Evolutionary conservation across 129 eudicot genomes (phyloP), one percentile per base, ranked within the genome.

Genomic region (Arctium minus): DNA sequence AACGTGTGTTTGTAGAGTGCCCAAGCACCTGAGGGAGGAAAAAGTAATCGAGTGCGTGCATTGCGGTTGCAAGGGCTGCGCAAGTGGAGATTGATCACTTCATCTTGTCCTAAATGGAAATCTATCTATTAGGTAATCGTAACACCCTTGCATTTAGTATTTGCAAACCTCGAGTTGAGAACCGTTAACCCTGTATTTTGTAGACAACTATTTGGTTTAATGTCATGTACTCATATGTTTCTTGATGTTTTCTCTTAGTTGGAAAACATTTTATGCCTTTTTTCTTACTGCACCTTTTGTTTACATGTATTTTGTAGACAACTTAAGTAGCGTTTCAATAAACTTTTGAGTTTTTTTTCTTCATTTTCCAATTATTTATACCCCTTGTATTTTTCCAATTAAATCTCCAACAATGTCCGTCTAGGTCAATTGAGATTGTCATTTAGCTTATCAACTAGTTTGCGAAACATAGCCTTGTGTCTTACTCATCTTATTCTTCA

Each of bases 61-160:
- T 77, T 93, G 97, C 31, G 97, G 97, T 27, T 93, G 97, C 75
- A 83, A 83, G 75, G 97, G 97, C 75, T 93, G 97, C 72, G 93
- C 97, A 22, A 93, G 97, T 76, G 97, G 97, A 68, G 97, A 93
- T 69, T 91, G 85, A 90, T 64, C 15, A 44, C 22, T 50, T 22
- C n/a, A 17, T 5, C 9, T 60, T 18, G 0, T 73, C 30, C 27
- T 73, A 64, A 60, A 42, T 22, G 15, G 73, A 72, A 33, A 36
- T 69, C 9, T 36, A n/a, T 70, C 48, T 40, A 40, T 46, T 42
- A 46, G 39, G 22, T 74, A 48, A 39, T 60, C 7, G 4, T 76
- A 29, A 32, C 40, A 56, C 12, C 67, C 65, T 72, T 72, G 40
- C 73, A 27, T 72, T 78, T 78, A 48, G 33, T 77, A 72, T 64